phyloP scores from a whole-genome alignment of 2,329 filamentous ascomycete species.

The Cephalotrichum gorgonifer region DNA sequence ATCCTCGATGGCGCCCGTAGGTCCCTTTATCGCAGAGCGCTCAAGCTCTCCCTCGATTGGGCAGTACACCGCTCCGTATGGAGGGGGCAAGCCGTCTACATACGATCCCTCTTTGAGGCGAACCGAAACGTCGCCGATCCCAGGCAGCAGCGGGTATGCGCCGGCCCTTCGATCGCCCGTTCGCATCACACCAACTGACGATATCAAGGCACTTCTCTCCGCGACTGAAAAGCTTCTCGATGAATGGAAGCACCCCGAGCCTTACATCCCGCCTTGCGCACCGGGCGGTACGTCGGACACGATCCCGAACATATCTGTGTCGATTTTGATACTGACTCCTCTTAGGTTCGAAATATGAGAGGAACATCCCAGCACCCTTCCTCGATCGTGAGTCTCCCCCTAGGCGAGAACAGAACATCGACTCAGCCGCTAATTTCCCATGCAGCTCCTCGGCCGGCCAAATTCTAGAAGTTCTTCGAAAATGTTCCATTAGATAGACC shows the following conservation, averaged over 20 bases:
- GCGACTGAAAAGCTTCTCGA: slow-evolving; percentile 84
- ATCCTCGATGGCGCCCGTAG: slow-evolving; percentile 20
- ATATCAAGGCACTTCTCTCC: slow-evolving; percentile 60
- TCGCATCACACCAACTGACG: background rate
- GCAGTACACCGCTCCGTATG: slow-evolving; percentile 84
- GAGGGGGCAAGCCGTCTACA: slow-evolving; percentile 93
- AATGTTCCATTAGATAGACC: background rate
- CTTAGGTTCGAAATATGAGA: slow-evolving; percentile 86
- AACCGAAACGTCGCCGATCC: slow-evolving; percentile 80
- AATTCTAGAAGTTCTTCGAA: background rate
- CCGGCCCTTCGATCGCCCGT: background rate
- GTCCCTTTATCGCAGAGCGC: slow-evolving; percentile 78
- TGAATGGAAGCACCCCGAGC: slow-evolving; percentile 96
- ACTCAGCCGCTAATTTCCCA: background rate
- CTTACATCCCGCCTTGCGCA: slow-evolving; percentile 79
- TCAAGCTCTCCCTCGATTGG: slow-evolving; percentile 95
- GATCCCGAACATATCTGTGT: background rate
- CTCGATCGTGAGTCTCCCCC: slow-evolving; percentile 61
- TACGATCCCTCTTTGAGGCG: slow-evolving; percentile 87
- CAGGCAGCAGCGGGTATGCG: slow-evolving; percentile 69
- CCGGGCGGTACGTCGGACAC: slow-evolving; percentile 63
- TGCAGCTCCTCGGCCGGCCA: background rate
- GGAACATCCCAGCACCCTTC: slow-evolving; percentile 74
- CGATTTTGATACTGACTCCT: slow-evolving; percentile 3
- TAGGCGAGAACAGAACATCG: background rate